Base-by-base conservation (phyloP, 78 protist species). In the Protostelium mycophagum region DNA sequence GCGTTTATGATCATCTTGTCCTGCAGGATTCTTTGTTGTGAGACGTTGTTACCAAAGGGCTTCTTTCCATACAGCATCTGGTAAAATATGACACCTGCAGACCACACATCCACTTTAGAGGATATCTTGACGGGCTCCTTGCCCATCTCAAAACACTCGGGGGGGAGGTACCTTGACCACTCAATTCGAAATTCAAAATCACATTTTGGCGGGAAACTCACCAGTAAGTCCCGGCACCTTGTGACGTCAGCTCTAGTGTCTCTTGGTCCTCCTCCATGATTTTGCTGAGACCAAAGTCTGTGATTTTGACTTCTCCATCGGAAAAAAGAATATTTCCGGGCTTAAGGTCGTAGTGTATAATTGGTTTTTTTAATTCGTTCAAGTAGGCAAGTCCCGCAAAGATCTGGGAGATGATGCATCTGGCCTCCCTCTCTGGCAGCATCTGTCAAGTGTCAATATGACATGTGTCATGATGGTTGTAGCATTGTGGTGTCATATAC, bases 171-270 rank as follows among this genome's bases (percentile, higher is more conserved):
- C 73, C 73, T 51, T 5, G 31, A 25, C 94, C 1, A 5, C 37
- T 28, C 86, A 84, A 10, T 31, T 28, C 86, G 23, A 10, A 10
- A 31, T 84, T 28, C 86, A 5, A 51, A 5, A 51, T 51, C 73
- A 51, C 16, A 34, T 0, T 1, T 0, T 35, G 85, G 73, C n/a
- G n/a, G n/a, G 16, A 25, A 16, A 51, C 73, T 51, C 73, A 51
- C 97, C 98, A 97, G 85, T 96, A 93, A 10, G 99, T 98, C 25
- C 99, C 99, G 0, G 99, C 95, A 29, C 99, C 99, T 0, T 97
- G 97, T 39, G 96, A 90, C 36, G 83, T 31, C 0, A 0, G 89
- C 83, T 38, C 90, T 28, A 88, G 1, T 29, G 0, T 38, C 73
- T 1, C 87, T n/a, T 83, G 63, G 37, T 88, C 93, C 1, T 35